Evolutionary conservation across 2,329 filamentous ascomycete genomes (phyloP), one percentile per base, ranked within the genome.

Genomic region (Trichoderma lentiforme): DNA sequence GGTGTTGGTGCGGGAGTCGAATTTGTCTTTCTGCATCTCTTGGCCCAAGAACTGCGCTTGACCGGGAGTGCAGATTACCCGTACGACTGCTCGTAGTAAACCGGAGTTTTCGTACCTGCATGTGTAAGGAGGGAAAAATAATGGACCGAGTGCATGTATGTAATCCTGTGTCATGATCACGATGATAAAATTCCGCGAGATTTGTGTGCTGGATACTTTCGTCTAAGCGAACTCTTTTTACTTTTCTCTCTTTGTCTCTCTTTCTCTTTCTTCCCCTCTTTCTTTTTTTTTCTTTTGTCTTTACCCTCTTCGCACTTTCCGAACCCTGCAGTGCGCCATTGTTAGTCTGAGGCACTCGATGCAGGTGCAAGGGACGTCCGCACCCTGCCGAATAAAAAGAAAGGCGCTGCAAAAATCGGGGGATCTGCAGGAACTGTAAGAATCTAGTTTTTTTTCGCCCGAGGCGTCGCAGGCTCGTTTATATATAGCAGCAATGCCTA

Each of bases 371-470:
- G 57, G 57, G 57, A 60, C 28, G 28, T 34, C 9, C 11, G n/a
- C 28, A 34, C 57, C 57, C 30, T 60, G 30, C 57, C 18, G 14
- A 15, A 36, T 36, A 36, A 15, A 30, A 60, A 11, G 28, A 34
- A 34, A 21, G 57, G 12, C 36, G 32, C 47, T 26, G 53, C 26
- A 58, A 24, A 60, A 68, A 32, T 60, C 32, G 66, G 57, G 66
- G 56, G 66, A 70, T 70, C 66, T 70, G 57, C 66, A 53, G 7
- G 36, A 36, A 36, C 66, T 26, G 39, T 70, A 47, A 70, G 66
- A 61, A 53, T 47, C 66, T 70, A 70, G 53, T 30, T 67, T 58
- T 43, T 34, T 34, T 39, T 43, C n/a, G 14, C 30, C 53, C 63
- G 47, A 53, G n/a, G n/a, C 9, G 6, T 64, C 39, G 28, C 39